Evolutionary conservation across 306 rosid species (phyloP).

Genomic region (Rosa multiflora): DNA sequence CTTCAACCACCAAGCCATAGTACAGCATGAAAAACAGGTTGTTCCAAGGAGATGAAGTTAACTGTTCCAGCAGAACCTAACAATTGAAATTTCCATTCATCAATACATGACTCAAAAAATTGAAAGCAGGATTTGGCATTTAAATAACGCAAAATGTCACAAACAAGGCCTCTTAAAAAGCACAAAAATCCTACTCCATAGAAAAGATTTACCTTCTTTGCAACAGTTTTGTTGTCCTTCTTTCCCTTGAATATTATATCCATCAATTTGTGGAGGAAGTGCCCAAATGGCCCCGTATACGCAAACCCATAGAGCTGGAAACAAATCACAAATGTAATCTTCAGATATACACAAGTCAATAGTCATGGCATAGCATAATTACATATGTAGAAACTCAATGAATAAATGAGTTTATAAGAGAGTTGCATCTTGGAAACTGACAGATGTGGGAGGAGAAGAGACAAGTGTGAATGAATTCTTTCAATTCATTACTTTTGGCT

Average conservation of each 20-base stretch:
- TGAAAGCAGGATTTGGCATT: not conserved
- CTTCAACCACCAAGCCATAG: conserved; percentile 92
- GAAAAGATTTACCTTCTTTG: conserved; percentile 58
- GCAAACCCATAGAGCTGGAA: conserved; percentile 89
- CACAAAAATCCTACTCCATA: not conserved
- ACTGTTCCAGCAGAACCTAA: conserved; percentile 87
- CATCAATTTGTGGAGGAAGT: conserved; percentile 86
- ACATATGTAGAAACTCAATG: not conserved
- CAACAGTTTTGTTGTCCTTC: conserved; percentile 70
- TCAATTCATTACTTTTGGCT: not conserved
- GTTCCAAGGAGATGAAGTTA: conserved; percentile 85
- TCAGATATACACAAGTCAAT: not conserved
- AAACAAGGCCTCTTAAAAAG: not conserved
- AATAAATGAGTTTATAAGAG: not conserved
- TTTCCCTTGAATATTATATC: conserved; percentile 72
- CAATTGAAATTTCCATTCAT: conserved; percentile 27
- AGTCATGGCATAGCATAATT: not conserved
- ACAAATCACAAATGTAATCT: conserved; percentile 19
- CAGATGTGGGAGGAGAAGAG: not conserved
- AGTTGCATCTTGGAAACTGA: not conserved
- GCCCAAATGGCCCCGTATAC: conserved; percentile 88
- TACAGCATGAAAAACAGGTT: conserved; percentile 80
- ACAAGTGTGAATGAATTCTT: not conserved
- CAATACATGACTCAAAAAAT: conserved; percentile 7
- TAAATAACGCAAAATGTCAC: conserved; percentile 7